Evolutionary conservation across 2,329 filamentous ascomycete species (phyloP), one percentile per base, ranked within the genome.

Genomic region (Xylaria hypoxylon): DNA sequence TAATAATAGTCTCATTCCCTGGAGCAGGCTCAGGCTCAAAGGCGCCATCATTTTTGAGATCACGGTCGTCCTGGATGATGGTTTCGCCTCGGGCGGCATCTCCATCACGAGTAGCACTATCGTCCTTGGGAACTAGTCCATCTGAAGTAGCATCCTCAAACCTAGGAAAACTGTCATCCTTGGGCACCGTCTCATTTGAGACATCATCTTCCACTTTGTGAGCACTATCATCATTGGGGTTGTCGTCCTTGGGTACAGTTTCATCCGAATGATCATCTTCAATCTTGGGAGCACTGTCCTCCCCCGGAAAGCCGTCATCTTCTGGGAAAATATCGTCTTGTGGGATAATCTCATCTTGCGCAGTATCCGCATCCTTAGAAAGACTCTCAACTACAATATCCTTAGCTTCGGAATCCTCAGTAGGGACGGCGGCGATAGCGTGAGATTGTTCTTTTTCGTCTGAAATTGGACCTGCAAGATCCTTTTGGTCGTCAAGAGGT

Each of bases 401-500:
- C 33, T 60, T 51, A 6, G n/a, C 42, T 35, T 52, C 51, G 24
- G 15, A 15, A 1, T 11, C 26, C 24, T 57, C 31, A 42, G 28
- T n/a, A 47, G 59, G 40, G 13, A 13, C 6, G n/a, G 33, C 33
- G 22, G 24, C 2, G 10, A 31, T 28, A 26, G n/a, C 17, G n/a
- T 60, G 33, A 35, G 52, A 35, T 38, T 40, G 33, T 44, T 55
- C 45, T 48, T 22, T 40, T 35, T 59, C 57, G 7, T 15, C 22
- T 38, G 13, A n/a, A 5, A 42, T 31, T 13, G 45, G 13, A 22
- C 45, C 52, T 33, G 44, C 7, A 10, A 52, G 28, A n/a, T 17
- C 52, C 5, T 50, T 50, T 28, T 19, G 38, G 17, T 55, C 47
- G 1, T 60, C 50, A 15, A 19, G 13, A 8, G 44, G 22, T 7